Evolutionary conservation across 1,284 basidiomycete genomes (phyloP).

Genomic region (Irpex sp.): DNA sequence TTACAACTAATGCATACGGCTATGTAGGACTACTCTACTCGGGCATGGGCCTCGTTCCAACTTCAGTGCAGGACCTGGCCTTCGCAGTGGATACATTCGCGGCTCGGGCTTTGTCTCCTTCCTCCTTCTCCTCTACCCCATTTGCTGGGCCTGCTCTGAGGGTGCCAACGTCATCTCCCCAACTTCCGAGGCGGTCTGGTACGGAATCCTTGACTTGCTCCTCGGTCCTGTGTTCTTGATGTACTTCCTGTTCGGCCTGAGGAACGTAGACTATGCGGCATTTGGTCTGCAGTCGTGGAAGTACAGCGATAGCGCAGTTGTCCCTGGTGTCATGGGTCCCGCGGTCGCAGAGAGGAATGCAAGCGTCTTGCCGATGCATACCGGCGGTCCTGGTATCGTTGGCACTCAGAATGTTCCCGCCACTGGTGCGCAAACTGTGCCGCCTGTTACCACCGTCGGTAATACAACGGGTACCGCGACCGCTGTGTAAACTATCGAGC

Average conservation of each 20-base stretch:
- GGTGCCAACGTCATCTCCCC: constrained; percentile 40
- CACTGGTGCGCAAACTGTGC: not conserved
- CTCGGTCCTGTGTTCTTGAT: constrained; percentile 43
- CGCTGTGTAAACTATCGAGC: not conserved
- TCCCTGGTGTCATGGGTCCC: not conserved
- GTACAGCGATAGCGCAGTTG: constrained; percentile 6
- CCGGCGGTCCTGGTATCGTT: too few species aligned
- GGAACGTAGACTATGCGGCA: constrained; percentile 15
- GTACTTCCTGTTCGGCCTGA: constrained; percentile 16
- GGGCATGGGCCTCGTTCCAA: not conserved
- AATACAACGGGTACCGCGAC: not conserved
- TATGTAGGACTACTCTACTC: too few species aligned
- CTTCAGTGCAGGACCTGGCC: constrained; percentile 17
- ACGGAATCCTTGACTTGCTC: constrained; percentile 53
- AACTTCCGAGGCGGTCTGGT: constrained; percentile 42
- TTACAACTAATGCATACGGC: too few species aligned
- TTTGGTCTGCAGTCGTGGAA: constrained; percentile 19
- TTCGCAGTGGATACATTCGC: constrained; percentile 35
- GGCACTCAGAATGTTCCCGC: too few species aligned
- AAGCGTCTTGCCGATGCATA: too few species aligned
- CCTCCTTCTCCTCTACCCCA: constrained; percentile 49
- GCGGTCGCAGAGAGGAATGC: not conserved
- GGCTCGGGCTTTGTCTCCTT: constrained; percentile 41
- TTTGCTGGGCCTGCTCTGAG: constrained; percentile 44
- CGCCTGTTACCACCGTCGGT: not conserved